These are phyloP conservation scores for Penicillium goetzii DNA, from an alignment of 495 filamentous ascomycete genomes.

Conservation along the genomic window DNA sequence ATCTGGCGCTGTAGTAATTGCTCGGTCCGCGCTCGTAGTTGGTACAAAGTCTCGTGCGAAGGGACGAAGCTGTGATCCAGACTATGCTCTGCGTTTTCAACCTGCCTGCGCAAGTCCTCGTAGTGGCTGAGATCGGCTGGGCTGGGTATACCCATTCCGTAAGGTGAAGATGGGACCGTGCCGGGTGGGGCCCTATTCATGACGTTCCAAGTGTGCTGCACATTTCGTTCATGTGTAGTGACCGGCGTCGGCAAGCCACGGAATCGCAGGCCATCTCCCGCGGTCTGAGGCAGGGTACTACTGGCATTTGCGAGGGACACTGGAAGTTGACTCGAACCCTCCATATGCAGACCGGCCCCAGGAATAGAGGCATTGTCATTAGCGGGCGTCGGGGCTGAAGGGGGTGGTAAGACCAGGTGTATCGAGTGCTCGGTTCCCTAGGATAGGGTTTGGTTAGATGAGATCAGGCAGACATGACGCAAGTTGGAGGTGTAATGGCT, in stretches of 20 bases:
- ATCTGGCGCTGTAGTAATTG: background rate
- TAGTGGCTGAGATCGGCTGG: background rate
- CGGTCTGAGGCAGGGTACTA: background rate
- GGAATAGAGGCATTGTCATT: background rate
- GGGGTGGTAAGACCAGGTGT: constrained; percentile 3
- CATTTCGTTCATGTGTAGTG: background rate
- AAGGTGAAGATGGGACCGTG: background rate
- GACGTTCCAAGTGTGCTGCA: background rate
- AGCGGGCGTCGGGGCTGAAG: background rate
- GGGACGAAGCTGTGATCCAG: constrained; percentile 1
- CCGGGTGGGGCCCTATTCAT: background rate
- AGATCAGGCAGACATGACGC: background rate
- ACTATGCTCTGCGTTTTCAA: background rate
- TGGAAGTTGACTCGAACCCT: background rate
- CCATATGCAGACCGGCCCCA: too few relatives aligned
- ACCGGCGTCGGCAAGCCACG: background rate
- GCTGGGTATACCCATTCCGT: background rate
- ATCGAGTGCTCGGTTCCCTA: background rate
- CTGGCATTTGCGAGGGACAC: background rate
- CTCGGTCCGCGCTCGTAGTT: background rate
- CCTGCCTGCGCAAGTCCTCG: background rate
- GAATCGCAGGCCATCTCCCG: background rate
- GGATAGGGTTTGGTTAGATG: background rate
- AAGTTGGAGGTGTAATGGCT: background rate
- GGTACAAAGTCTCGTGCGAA: background rate